Percentiles rank a stretch among this genome's conserved stretches.
These are phyloP conservation scores for Cinnamomum chago DNA, from an alignment of 164 flowering plant genomes.

Conservation along the genomic window DNA sequence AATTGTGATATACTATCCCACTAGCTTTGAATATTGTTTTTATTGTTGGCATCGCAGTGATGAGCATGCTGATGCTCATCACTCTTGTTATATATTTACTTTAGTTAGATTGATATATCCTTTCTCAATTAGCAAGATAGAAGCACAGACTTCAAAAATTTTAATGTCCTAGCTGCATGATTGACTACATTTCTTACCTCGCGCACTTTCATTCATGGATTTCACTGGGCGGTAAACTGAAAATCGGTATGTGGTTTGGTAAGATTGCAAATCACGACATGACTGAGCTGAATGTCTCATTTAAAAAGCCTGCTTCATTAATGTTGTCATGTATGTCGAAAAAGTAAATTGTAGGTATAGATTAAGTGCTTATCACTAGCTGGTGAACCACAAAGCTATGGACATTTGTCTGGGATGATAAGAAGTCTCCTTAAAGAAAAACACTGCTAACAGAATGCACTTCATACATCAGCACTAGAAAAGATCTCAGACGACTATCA, in stretches of 20 bases:
- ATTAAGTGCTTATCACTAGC: neutral
- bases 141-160: neutral
- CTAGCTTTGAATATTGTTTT: neutral
- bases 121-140: neutral
- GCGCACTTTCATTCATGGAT: no score
- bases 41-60: neutral
- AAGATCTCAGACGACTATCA: neutral
- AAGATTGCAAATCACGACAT: no score
- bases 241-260: no score
- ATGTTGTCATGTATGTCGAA: no score
- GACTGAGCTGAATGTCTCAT: no score
- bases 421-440: neutral
- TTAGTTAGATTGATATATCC: neutral
- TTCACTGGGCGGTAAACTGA: no score
- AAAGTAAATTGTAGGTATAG: neutral
- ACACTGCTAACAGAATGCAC: neutral
- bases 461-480: neutral
- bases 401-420: neutral
- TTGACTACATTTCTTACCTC: neutral
- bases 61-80: neutral
- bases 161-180: neutral
- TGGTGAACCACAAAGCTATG: neutral
- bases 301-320: no score
- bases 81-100: neutral
- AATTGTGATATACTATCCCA: neutral